Evolutionary conservation across 768 basidiomycete species (phyloP).

Genomic region (Termitomyces sp.): DNA sequence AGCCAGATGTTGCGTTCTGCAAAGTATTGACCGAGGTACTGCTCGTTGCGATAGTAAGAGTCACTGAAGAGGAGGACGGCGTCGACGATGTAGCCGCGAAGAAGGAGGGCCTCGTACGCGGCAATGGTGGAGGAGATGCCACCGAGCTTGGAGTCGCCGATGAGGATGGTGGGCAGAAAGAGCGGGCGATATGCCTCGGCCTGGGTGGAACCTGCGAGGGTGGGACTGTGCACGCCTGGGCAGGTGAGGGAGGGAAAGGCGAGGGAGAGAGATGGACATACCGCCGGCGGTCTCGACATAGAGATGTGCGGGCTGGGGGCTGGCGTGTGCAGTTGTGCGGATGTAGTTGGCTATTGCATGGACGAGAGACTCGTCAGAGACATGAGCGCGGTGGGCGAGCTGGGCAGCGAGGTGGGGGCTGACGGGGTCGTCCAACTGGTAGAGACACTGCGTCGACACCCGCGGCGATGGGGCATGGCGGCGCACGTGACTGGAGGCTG

Average conservation of each 20-base stretch:
- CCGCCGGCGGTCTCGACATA: slow-evolving; percentile 97
- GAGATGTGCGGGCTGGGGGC: slow-evolving; percentile 42
- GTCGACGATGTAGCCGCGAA: slow-evolving; percentile 90
- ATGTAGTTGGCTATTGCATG: slow-evolving; percentile 60
- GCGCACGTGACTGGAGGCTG: slow-evolving; percentile 53
- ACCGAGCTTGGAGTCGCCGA: slow-evolving; percentile 86
- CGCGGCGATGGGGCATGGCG: slow-evolving; percentile 35
- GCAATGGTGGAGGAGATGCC: slow-evolving; percentile 91
- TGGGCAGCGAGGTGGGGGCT: slow-evolving; percentile 87
- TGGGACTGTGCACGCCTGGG: slow-evolving; percentile 88
- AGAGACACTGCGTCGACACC: slow-evolving; percentile 68
- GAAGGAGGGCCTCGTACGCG: slow-evolving; percentile 82
- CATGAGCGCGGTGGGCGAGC: slow-evolving; percentile 27
- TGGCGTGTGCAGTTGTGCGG: slow-evolving; percentile 33
- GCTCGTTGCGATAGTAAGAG: slow-evolving; percentile 80
- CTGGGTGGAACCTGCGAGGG: slow-evolving; percentile 77
- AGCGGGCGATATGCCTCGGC: slow-evolving; percentile 82
- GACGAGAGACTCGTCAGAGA: slow-evolving; percentile 62
- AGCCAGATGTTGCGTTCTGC: slow-evolving; percentile 60
- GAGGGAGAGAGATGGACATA: slow-evolving; percentile 29
- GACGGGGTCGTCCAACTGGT: slow-evolving; percentile 81
- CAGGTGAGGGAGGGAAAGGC: neutral
- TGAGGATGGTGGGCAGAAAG: slow-evolving; percentile 79
- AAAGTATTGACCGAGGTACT: slow-evolving; percentile 80
- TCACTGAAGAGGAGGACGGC: slow-evolving; percentile 81